Conservation (phyloP, 1,284 basidiomycete species). For the Schizophyllum commune region DNA sequence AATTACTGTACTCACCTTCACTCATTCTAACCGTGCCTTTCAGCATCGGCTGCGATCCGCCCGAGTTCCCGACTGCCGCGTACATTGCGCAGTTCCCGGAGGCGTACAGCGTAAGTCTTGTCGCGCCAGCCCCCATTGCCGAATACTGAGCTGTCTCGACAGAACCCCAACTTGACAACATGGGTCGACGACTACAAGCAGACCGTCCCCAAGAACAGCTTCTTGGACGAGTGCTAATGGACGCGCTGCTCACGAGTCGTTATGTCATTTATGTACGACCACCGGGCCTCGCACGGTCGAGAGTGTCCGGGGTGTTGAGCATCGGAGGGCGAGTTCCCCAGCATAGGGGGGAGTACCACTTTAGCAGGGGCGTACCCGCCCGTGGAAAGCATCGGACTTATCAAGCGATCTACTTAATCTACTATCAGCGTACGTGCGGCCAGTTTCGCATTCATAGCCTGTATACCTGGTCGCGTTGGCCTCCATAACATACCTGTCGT, state of each 20-base stretch:
- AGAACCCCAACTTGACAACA: conserved; percentile 41
- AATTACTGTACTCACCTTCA: conserved; percentile 23
- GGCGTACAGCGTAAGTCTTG: not conserved
- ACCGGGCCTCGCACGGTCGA: too few species aligned
- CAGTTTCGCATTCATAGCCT: not conserved
- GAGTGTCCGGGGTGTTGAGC: too few species aligned
- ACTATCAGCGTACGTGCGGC: not conserved
- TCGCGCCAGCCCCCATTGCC: conserved; percentile 1
- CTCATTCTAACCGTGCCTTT: not conserved
- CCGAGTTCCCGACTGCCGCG: conserved; percentile 62
- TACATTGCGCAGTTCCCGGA: conserved; percentile 47
- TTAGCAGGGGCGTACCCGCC: too few species aligned
- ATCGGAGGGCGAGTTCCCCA: too few species aligned
- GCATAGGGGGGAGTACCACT: too few species aligned
- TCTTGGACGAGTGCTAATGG: conserved; percentile 7
- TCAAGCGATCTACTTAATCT: too few species aligned
- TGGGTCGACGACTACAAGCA: conserved; percentile 36
- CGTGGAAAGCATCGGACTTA: too few species aligned
- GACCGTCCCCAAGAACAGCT: conserved; percentile 13
- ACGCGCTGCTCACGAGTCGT: too few species aligned
- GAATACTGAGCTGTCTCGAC: not conserved
- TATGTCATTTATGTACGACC: too few species aligned
- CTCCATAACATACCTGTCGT: not conserved
- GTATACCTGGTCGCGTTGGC: not conserved
- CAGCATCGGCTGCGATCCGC: conserved; percentile 40